Conservation (phyloP, 108 stramenopile species). For the Mediolabrus comicus region DNA sequence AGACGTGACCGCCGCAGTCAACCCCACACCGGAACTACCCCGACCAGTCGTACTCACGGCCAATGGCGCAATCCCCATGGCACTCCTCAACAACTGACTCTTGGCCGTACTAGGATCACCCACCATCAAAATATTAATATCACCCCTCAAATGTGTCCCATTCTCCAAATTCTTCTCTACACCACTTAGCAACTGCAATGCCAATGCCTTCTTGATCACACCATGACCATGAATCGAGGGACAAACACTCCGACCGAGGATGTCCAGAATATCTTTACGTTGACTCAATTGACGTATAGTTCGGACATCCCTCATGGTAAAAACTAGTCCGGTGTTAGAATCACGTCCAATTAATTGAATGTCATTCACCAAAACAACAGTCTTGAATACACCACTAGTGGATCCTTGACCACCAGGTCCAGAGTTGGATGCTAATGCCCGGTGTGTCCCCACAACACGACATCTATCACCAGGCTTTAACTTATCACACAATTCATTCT, state of each 20-base stretch:
- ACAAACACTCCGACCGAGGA: conserved; percentile 86
- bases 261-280: conserved; percentile 69
- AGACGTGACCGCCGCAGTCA: conserved; percentile 98
- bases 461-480: conserved; percentile 99
- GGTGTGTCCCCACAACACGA: conserved; percentile 86
- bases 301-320: conserved; percentile 77
- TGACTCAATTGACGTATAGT: conserved; percentile 82
- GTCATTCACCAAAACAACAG: conserved; percentile 95
- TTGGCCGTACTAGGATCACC: conserved; percentile 99
- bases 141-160: conserved; percentile 97
- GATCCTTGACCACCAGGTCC: conserved; percentile 39
- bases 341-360: conserved; percentile 90
- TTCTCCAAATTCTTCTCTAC: conserved; percentile 96
- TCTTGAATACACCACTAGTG: conserved; percentile 87
- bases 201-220: conserved; percentile 95
- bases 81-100: conserved; percentile 93
- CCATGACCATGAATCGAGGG: conserved; percentile 98
- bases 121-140: conserved; percentile 99
- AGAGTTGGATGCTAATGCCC: conserved; percentile 80
- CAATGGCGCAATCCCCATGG: conserved; percentile 94
- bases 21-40: conserved; percentile 97
- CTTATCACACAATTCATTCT: conserved; percentile 92
- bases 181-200: conserved; percentile 91
- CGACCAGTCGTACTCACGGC: conserved; percentile 90
- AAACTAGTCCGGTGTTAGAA: conserved; percentile 64